Percentiles rank a stretch among this genome's conserved stretches.
These are phyloP conservation scores for Mallotus nudiflorus DNA, from an alignment of 345 rosid species.

Conservation along the genomic window DNA sequence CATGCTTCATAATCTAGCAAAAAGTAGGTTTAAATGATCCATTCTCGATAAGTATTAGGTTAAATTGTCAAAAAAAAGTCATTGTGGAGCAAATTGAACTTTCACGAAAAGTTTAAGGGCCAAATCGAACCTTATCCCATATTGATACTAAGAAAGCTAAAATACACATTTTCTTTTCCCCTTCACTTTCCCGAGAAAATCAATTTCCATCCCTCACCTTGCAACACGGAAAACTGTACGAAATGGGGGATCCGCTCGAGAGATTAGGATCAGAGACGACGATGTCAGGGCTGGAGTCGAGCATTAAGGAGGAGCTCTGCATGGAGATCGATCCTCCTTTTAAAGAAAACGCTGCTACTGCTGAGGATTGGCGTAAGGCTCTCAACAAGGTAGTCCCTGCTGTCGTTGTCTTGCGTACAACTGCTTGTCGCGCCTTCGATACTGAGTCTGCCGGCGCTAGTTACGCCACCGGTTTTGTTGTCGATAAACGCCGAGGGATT, in stretches of 20 bases:
- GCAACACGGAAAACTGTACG: neutral
- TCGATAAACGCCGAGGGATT: conserved; percentile 88
- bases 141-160: too few species aligned
- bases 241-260: conserved; percentile 35
- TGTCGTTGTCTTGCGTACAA: conserved; percentile 85
- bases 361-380: conserved; percentile 91
- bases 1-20: too few species aligned
- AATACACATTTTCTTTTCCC: neutral
- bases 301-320: conserved; percentile 56
- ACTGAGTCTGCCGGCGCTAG: conserved; percentile 84
- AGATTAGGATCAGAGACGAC: conserved; percentile 50
- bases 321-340: conserved; percentile 70
- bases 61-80: too few species aligned
- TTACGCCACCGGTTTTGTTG: conserved; percentile 91
- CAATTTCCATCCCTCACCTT: neutral
- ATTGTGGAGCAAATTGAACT: too few species aligned
- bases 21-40: too few species aligned
- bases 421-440: conserved; percentile 89
- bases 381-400: conserved; percentile 83
- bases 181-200: neutral
- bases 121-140: too few species aligned
- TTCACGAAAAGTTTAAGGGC: too few species aligned
- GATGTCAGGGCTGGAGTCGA: conserved; percentile 41
- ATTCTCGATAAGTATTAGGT: too few species aligned
- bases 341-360: conserved; percentile 60